A percentile compares a stretch with the other conserved stretches of the same genome.
phyloP scores from a whole-genome alignment of 495 filamentous ascomycete species.

The Hyaloscypha bicolor region DNA sequence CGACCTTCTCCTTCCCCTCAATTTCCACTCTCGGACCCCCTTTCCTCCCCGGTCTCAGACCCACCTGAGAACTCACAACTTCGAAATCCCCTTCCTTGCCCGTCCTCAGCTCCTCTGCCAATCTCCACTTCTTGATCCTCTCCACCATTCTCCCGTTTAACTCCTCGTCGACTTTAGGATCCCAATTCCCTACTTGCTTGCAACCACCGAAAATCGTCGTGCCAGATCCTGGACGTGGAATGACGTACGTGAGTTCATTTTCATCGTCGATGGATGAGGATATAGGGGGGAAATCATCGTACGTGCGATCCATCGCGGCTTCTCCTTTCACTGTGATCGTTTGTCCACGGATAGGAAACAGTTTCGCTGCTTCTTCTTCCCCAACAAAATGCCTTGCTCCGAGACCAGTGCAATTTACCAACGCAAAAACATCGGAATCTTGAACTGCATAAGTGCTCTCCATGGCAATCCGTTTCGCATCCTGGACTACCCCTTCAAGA shows the following conservation, averaged over 20 bases:
- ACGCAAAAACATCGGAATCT: slow-evolving; percentile 2
- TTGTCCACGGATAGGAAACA: slow-evolving; percentile 29
- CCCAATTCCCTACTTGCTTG: slow-evolving; percentile 25
- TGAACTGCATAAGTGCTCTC: neutral
- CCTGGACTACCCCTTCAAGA: slow-evolving; percentile 18
- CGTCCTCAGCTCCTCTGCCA: slow-evolving; percentile 22
- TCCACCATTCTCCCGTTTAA: slow-evolving; percentile 22
- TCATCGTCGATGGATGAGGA: neutral
- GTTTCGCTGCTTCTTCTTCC: slow-evolving; percentile 18
- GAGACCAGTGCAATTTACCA: slow-evolving; percentile 26
- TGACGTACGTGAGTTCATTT: slow-evolving; percentile 18
- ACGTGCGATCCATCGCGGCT: slow-evolving; percentile 15
- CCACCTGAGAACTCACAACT: slow-evolving; percentile 24
- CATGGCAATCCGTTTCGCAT: slow-evolving; percentile 1
- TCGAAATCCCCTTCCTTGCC: slow-evolving; percentile 14
- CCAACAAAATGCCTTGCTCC: slow-evolving; percentile 19
- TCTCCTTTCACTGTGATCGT: slow-evolving; percentile 29
- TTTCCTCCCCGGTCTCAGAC: slow-evolving; percentile 26
- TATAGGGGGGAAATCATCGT: neutral
- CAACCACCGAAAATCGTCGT: slow-evolving; percentile 33
- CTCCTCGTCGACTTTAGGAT: slow-evolving; percentile 14
- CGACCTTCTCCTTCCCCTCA: slow-evolving; percentile 16
- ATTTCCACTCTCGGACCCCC: slow-evolving; percentile 28
- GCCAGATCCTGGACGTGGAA: slow-evolving; percentile 32
- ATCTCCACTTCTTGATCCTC: slow-evolving; percentile 7